Evolutionary conservation across 306 rosid genomes (phyloP).

Genomic region (Ziziphus jujuba): DNA sequence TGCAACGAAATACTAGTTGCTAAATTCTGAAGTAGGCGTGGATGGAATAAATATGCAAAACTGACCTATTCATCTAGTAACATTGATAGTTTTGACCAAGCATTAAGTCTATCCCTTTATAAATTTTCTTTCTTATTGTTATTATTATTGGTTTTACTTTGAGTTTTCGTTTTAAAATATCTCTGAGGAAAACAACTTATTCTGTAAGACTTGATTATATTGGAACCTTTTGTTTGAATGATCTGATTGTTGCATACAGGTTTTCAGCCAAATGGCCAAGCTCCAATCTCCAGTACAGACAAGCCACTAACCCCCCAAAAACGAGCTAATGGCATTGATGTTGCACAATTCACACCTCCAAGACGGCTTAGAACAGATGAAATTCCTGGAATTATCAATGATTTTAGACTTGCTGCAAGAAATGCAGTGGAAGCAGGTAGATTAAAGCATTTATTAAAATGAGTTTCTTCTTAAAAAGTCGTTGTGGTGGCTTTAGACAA

Average conservation of each 20-base stretch:
- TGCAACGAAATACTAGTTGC: no score
- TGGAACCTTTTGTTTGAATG: background rate
- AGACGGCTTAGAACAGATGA: slow-evolving; percentile 45
- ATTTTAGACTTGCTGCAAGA: slow-evolving; percentile 45
- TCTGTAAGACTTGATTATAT: background rate
- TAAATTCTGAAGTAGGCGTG: no score
- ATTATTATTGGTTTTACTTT: no score
- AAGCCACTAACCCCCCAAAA: slow-evolving; percentile 26
- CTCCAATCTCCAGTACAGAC: slow-evolving; percentile 58
- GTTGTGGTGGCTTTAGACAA: no score
- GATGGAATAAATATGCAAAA: no score
- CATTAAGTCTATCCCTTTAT: no score
- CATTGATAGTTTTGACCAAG: no score
- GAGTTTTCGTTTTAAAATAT: no score
- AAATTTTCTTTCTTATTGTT: no score
- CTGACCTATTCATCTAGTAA: no score
- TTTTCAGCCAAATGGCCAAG: slow-evolving; percentile 46
- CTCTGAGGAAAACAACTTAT: no score
- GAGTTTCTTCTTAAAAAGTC: no score
- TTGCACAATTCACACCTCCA: slow-evolving; percentile 42
- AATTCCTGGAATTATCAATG: slow-evolving; percentile 46
- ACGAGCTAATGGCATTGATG: slow-evolving; percentile 31
- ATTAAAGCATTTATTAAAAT: background rate
- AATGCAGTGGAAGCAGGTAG: slow-evolving; percentile 63
- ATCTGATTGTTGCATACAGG: slow-evolving; percentile 1